phyloP scores from a whole-genome alignment of 2,329 filamentous ascomycete species.

The Ophiosphaerella herpotricha region DNA sequence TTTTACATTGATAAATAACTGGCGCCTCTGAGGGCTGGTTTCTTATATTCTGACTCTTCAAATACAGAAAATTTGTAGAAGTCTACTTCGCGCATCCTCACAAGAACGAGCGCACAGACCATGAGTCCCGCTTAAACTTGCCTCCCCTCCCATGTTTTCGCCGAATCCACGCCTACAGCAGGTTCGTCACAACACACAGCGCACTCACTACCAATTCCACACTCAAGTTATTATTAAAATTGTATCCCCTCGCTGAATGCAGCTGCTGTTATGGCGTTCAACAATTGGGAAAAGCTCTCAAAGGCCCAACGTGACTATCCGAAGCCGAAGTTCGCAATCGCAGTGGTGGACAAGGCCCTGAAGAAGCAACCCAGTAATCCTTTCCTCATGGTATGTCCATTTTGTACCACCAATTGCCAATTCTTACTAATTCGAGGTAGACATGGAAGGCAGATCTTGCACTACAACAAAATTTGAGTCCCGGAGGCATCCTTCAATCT shows the following conservation, averaged over 20 bases:
- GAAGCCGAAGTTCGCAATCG: constrained; percentile 41
- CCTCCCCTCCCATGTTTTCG: constrained; percentile 14
- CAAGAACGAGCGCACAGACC: constrained; percentile 6
- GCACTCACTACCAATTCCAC: constrained; percentile 5
- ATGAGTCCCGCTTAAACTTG: constrained; percentile 12
- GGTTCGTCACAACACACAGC: constrained; percentile 9
- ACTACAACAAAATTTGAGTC: constrained; percentile 20
- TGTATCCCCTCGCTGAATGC: neutral
- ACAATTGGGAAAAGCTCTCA: constrained; percentile 40
- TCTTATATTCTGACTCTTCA: no score
- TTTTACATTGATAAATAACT: no score
- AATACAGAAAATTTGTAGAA: no score
- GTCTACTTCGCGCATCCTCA: no score
- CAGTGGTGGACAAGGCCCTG: constrained; percentile 38
- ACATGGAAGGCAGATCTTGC: constrained; percentile 39
- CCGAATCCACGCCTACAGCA: constrained; percentile 8
- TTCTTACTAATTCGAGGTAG: constrained; percentile 31
- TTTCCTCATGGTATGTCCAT: constrained; percentile 35
- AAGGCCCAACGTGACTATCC: constrained; percentile 39
- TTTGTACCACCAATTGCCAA: constrained; percentile 1
- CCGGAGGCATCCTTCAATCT: constrained; percentile 11
- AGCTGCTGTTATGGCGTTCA: constrained; percentile 34
- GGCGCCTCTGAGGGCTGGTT: no score
- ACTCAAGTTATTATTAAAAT: neutral
- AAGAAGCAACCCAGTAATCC: constrained; percentile 44